Conservation (phyloP, 257 asterid species). For the Solanum pinnatisectum region DNA sequence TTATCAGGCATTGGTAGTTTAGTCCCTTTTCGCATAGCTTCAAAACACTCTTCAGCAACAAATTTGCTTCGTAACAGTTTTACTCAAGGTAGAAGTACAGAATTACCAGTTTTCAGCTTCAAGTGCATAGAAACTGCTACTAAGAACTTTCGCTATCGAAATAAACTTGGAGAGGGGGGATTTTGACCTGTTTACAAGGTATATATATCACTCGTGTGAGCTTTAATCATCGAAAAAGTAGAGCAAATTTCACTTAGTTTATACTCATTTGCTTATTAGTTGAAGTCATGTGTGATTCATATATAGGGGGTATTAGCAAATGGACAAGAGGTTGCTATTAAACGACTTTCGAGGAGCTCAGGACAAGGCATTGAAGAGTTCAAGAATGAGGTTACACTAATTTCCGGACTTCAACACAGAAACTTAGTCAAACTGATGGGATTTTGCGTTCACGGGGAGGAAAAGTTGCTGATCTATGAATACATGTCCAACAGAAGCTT, state of each 20-base stretch:
- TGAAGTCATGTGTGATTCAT: neutral
- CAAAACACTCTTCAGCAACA: neutral
- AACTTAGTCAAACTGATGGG: conserved; percentile 7
- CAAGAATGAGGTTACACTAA: neutral
- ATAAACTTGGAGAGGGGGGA: conserved; percentile 7
- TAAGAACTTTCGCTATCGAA: neutral
- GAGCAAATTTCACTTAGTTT: no score
- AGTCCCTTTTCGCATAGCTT: neutral
- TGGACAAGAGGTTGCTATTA: conserved; percentile 4
- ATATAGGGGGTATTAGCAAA: neutral
- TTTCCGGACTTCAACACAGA: conserved; percentile 7
- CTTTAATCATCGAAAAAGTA: no score
- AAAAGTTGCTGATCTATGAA: neutral
- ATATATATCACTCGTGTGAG: neutral
- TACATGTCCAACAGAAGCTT: conserved; percentile 7
- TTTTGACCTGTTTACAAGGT: conserved; percentile 10
- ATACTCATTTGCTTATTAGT: neutral
- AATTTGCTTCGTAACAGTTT: neutral
- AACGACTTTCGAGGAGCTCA: conserved; percentile 2
- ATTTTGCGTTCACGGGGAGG: neutral
- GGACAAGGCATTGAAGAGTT: conserved; percentile 3
- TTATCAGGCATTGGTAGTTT: neutral
- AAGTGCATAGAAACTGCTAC: neutral
- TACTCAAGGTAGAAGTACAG: neutral
- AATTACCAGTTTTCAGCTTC: conserved; percentile 1